Conservation (phyloP, 1,139 yeast species). For the Arxiozyma slooffiae region DNA sequence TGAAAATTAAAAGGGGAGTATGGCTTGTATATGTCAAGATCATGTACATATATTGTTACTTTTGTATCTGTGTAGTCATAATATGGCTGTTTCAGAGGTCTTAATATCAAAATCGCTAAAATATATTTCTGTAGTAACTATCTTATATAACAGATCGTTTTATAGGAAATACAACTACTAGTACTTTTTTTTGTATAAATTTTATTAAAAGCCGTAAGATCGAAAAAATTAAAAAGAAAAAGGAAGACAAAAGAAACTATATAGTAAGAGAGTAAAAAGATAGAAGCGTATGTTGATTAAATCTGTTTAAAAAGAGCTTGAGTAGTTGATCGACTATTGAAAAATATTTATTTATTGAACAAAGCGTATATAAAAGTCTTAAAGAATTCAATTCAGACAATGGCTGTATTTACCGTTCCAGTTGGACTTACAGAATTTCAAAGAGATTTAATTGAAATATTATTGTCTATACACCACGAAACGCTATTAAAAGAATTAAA, state of each 20-base stretch:
- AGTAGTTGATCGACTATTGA: neutral
- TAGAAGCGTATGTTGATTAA: constrained; percentile 6
- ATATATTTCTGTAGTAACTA: neutral
- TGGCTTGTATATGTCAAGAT: neutral
- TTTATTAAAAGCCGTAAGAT: neutral
- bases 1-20: neutral
- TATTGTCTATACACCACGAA: constrained; percentile 43
- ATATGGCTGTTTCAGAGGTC: neutral
- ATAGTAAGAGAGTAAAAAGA: neutral
- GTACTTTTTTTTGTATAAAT: no score
- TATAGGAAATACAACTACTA: neutral
- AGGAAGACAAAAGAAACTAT: neutral
- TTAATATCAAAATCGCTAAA: no score
- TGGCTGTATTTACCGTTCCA: constrained; percentile 40
- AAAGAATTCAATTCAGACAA: neutral
- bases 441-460: constrained; percentile 44
- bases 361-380: no score
- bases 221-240: neutral
- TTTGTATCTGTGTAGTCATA: neutral
- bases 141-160: no score
- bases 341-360: no score
- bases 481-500: constrained; percentile 28
- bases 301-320: neutral
- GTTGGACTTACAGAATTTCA: constrained; percentile 48
- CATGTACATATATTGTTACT: no score